phyloP scores from a whole-genome alignment of 2,329 filamentous ascomycete genomes.

The Cryoendolithus antarcticus region DNA sequence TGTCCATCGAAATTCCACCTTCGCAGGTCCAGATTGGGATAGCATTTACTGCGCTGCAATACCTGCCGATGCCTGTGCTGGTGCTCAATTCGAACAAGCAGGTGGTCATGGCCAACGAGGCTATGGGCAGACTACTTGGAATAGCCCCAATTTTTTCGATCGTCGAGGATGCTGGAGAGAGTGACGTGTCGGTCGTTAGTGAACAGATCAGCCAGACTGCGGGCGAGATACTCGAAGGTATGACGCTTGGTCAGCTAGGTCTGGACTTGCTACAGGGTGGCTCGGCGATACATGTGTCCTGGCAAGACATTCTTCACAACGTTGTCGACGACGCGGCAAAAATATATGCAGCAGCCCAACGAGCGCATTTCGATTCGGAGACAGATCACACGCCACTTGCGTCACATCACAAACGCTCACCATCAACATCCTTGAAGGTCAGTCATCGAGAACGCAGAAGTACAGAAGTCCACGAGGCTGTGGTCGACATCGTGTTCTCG shows the following conservation, averaged over 20 bases:
- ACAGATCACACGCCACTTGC: slow-evolving; percentile 12
- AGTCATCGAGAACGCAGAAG: slow-evolving; percentile 15
- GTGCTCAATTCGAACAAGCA: slow-evolving; percentile 58
- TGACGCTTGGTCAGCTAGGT: slow-evolving; percentile 56
- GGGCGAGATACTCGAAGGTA: slow-evolving; percentile 50
- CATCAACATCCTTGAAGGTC: slow-evolving; percentile 12
- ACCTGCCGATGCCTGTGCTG: slow-evolving; percentile 59
- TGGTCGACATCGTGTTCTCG: slow-evolving; percentile 56
- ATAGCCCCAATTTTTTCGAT: slow-evolving; percentile 23
- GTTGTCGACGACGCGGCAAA: slow-evolving; percentile 28
- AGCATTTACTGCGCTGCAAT: slow-evolving; percentile 58
- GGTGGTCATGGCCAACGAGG: slow-evolving; percentile 61
- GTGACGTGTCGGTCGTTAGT: background rate
- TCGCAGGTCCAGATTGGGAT: slow-evolving; percentile 20
- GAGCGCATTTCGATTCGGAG: slow-evolving; percentile 7
- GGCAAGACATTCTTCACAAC: slow-evolving; percentile 37
- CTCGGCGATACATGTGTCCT: slow-evolving; percentile 36
- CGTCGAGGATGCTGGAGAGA: slow-evolving; percentile 2
- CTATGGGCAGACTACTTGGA: slow-evolving; percentile 58
- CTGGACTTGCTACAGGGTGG: slow-evolving; percentile 63
- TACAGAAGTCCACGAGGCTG: slow-evolving; percentile 44
- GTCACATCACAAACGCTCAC: slow-evolving; percentile 7
- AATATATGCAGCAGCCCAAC: slow-evolving; percentile 9
- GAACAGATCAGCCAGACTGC: slow-evolving; percentile 25
- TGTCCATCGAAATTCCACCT: slow-evolving; percentile 24